These are phyloP conservation scores for Dissophora globulifera DNA, from an alignment of 192 early-diverging fungal genomes.

Conservation along the genomic window DNA sequence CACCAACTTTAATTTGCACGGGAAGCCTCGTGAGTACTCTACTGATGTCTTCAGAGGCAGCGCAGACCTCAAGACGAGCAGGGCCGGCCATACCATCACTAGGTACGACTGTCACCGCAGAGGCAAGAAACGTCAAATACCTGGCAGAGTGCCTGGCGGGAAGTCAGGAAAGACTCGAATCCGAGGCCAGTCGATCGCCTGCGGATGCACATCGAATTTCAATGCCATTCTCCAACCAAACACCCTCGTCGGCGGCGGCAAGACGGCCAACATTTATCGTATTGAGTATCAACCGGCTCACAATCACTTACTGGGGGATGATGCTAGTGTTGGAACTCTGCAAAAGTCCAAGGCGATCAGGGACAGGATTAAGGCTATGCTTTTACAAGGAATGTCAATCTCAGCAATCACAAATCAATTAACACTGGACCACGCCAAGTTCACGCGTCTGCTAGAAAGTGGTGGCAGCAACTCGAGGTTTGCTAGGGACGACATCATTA, in stretches of 20 bases:
- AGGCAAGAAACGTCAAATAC: not conserved
- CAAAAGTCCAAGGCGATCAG: slow-evolving; percentile 17
- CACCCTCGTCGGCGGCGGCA: not conserved
- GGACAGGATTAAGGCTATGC: not conserved
- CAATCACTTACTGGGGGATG: slow-evolving; percentile 4
- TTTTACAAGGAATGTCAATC: slow-evolving; percentile 8
- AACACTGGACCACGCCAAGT: slow-evolving; percentile 23
- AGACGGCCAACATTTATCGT: not conserved
- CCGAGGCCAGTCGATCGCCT: not conserved
- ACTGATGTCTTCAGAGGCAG: not conserved
- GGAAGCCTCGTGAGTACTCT: not conserved
- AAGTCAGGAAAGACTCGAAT: slow-evolving; percentile 9
- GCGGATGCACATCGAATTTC: slow-evolving; percentile 7
- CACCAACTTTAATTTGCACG: not conserved
- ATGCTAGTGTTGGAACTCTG: slow-evolving; percentile 3
- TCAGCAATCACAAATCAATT: slow-evolving; percentile 4
- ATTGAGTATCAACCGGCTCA: slow-evolving; percentile 15
- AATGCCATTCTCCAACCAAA: slow-evolving; percentile 15
- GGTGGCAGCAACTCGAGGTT: not conserved
- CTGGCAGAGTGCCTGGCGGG: slow-evolving; percentile 1
- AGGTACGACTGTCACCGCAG: slow-evolving; percentile 6
- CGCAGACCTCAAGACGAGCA: no score
- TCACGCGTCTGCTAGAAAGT: not conserved
- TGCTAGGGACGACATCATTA: not conserved
- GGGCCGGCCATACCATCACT: slow-evolving; percentile 1